Evolutionary conservation across 106 monocot genomes (phyloP).

Genomic region (Alisma plantagoaquatica): DNA sequence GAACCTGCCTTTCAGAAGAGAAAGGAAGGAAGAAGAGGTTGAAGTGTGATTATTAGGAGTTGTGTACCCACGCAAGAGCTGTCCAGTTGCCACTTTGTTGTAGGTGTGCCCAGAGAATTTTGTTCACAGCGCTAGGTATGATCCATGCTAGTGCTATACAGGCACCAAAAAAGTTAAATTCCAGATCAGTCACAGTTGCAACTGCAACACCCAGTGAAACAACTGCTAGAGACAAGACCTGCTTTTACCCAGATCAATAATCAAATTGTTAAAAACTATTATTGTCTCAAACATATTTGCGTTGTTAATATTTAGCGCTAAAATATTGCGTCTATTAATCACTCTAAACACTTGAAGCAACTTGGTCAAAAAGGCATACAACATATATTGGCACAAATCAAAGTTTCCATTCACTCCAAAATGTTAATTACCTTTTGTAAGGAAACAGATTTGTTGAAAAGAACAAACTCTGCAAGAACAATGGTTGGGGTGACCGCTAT

Average conservation of each 20-base stretch:
- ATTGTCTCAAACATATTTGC: too few species aligned
- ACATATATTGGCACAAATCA: too few species aligned
- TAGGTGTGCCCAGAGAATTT: slow-evolving; percentile 88
- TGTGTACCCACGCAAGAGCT: slow-evolving; percentile 86
- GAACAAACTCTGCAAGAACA: slow-evolving; percentile 79
- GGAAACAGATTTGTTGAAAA: slow-evolving; percentile 63
- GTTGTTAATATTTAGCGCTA: too few species aligned
- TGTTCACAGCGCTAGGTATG: slow-evolving; percentile 84
- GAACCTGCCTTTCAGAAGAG: too few species aligned
- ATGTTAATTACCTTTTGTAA: slow-evolving; percentile 65
- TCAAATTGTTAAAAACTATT: too few species aligned
- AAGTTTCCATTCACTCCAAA: too few species aligned
- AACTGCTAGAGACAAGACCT: slow-evolving; percentile 58
- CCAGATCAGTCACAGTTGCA: slow-evolving; percentile 85
- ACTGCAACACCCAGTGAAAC: slow-evolving; percentile 84
- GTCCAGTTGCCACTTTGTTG: slow-evolving; percentile 95
- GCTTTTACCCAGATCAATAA: too few species aligned
- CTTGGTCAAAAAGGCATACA: too few species aligned
- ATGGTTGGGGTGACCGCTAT: slow-evolving; percentile 95
- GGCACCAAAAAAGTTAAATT: slow-evolving; percentile 94
- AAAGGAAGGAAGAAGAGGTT: too few species aligned
- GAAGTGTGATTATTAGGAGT: too few species aligned
- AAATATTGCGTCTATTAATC: too few species aligned
- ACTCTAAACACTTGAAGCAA: too few species aligned
- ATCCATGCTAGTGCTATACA: slow-evolving; percentile 90